Conservation (phyloP, 2,329 filamentous ascomycete genomes). For the Ascochyta viciae-villosae region DNA sequence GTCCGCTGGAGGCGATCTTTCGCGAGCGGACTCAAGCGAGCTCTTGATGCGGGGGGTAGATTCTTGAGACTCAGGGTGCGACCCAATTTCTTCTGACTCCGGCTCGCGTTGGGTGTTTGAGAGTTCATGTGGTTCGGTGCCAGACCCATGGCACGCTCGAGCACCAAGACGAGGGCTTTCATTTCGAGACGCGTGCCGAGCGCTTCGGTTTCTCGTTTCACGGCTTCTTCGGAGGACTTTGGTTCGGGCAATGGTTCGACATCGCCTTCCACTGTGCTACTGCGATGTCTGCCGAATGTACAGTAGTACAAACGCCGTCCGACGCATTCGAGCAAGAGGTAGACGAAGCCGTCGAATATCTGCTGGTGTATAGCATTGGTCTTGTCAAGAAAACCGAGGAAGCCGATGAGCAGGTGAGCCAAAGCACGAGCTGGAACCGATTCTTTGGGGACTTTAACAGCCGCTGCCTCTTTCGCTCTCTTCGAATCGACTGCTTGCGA, state of each 20-base stretch:
- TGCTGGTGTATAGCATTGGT: constrained; percentile 45
- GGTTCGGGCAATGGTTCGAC: constrained; percentile 26
- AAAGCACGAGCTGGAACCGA: constrained; percentile 33
- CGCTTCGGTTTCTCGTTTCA: constrained; percentile 29
- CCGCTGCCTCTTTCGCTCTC: constrained; percentile 16
- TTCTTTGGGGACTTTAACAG: constrained; percentile 25
- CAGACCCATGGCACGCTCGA: constrained; percentile 50
- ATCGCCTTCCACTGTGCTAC: constrained; percentile 35
- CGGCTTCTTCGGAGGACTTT: constrained; percentile 6
- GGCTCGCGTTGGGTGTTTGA: constrained; percentile 5
- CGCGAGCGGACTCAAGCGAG: constrained; percentile 45
- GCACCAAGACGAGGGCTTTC: constrained; percentile 51
- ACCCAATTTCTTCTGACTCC: constrained; percentile 12
- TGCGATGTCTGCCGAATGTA: constrained; percentile 47
- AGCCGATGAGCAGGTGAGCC: constrained; percentile 46
- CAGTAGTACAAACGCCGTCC: constrained; percentile 49
- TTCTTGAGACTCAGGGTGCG: constrained; percentile 38
- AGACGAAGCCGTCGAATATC: constrained; percentile 55
- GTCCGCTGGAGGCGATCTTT: constrained; percentile 55
- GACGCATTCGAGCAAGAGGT: constrained; percentile 49
- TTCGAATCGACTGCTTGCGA: constrained; percentile 5
- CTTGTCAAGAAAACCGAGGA: constrained; percentile 48
- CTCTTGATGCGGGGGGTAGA: constrained; percentile 35
- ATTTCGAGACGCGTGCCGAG: constrained; percentile 44
- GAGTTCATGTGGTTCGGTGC: constrained; percentile 48